These are phyloP conservation scores for Hevea brasiliensis DNA, from an alignment of 345 rosid species.

Conservation along the genomic window DNA sequence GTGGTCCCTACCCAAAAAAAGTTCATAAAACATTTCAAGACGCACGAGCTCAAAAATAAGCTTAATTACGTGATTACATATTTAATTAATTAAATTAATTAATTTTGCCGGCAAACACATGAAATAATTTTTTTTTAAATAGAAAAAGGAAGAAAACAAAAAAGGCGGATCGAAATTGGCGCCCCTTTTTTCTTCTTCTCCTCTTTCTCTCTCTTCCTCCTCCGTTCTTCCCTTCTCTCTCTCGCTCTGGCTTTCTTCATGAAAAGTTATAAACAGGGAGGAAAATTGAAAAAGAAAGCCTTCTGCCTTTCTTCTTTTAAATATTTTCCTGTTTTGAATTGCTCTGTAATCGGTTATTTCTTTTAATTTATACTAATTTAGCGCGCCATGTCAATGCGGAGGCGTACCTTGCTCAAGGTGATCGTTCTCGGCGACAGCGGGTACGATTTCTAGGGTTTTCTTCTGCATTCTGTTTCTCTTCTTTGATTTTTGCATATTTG, in stretches of 20 bases:
- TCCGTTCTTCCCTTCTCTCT: not conserved
- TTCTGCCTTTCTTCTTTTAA: not conserved
- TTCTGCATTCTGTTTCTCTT: not conserved
- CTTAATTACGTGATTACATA: no score
- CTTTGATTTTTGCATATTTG: not conserved
- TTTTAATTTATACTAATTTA: not conserved
- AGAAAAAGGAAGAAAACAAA: not conserved
- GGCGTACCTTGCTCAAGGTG: slow-evolving; percentile 97
- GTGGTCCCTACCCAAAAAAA: no score
- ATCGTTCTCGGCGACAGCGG: slow-evolving; percentile 99
- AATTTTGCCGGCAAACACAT: not conserved
- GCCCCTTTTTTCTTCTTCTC: slow-evolving; percentile 34
- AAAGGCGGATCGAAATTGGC: slow-evolving; percentile 45
- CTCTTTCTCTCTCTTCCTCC: not conserved
- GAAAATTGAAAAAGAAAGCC: not conserved
- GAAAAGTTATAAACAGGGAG: not conserved
- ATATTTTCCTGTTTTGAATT: not conserved
- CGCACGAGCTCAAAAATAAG: not conserved
- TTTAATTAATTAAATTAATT: not conserved
- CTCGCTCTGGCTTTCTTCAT: not conserved
- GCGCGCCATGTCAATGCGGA: slow-evolving; percentile 67
- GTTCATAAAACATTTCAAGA: no score
- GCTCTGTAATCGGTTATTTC: not conserved
- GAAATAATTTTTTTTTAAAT: no score
- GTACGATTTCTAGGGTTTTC: slow-evolving; percentile 41